phyloP scores from a whole-genome alignment of 129 eudicot species.

The Flaveria sonorensis region DNA sequence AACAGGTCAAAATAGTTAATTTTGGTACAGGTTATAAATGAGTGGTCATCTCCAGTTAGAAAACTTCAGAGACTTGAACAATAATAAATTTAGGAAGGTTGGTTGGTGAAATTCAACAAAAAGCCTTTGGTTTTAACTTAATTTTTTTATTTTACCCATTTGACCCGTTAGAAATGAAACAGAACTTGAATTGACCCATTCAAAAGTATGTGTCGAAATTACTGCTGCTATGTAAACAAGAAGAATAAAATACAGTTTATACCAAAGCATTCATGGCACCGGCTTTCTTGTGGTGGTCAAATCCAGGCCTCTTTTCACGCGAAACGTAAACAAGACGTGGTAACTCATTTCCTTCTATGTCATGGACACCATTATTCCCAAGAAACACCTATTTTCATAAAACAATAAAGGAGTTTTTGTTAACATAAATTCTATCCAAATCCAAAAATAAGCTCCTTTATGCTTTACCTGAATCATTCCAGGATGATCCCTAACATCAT shows the following conservation, averaged over 20 bases:
- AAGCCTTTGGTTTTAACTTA: background rate
- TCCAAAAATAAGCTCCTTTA: background rate
- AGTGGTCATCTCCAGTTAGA: background rate
- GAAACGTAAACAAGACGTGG: constrained; percentile 88
- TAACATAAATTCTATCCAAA: background rate
- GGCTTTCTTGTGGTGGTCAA: constrained; percentile 88
- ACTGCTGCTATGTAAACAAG: background rate
- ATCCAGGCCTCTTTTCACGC: constrained; percentile 95
- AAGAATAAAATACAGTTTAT: constrained; percentile 14
- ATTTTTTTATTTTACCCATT: background rate
- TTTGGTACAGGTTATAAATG: background rate
- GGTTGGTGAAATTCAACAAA: background rate
- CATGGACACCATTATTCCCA: constrained; percentile 75
- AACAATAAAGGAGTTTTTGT: background rate
- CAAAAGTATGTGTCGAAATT: background rate
- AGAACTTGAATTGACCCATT: background rate
- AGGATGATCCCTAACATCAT: constrained; percentile 87
- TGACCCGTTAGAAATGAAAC: background rate
- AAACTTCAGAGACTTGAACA: background rate
- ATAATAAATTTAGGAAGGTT: background rate
- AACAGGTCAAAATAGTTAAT: background rate
- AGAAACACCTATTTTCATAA: constrained; percentile 57
- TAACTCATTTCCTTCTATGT: constrained; percentile 79
- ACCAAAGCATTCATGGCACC: constrained; percentile 94
- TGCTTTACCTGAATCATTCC: constrained; percentile 83